Evolutionary conservation across 768 basidiomycete genomes (phyloP).

Genomic region (Pleurotus citrinopileatus): DNA sequence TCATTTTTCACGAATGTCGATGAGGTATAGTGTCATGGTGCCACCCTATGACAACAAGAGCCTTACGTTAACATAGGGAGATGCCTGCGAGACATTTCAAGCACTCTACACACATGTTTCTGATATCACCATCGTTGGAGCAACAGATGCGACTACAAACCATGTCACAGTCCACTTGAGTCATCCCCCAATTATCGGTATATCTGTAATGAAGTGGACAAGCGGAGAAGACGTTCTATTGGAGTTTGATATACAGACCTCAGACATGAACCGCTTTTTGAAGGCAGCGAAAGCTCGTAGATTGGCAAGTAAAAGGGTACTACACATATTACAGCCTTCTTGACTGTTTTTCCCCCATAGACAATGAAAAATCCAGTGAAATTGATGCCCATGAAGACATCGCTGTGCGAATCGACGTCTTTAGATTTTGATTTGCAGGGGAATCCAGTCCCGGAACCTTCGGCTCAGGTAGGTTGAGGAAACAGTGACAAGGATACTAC

Average conservation of each 20-base stretch:
- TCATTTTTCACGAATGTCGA: slow-evolving; percentile 51
- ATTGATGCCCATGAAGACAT: not conserved
- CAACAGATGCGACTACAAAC: not conserved
- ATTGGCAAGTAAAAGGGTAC: slow-evolving; percentile 31
- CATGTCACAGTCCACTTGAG: slow-evolving; percentile 11
- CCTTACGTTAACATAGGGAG: slow-evolving; percentile 31
- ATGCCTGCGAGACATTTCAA: slow-evolving; percentile 49
- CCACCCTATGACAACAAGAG: slow-evolving; percentile 7
- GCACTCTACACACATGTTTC: slow-evolving; percentile 36
- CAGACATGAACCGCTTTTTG: slow-evolving; percentile 34
- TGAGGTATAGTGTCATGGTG: slow-evolving; percentile 23
- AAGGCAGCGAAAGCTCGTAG: slow-evolving; percentile 39
- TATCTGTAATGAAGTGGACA: slow-evolving; percentile 19
- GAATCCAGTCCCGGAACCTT: slow-evolving; percentile 1
- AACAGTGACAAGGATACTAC: too few species aligned
- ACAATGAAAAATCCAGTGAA: not conserved
- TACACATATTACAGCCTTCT: not conserved
- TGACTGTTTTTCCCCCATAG: not conserved
- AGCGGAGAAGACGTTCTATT: slow-evolving; percentile 22
- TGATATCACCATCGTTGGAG: slow-evolving; percentile 20
- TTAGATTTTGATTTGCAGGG: slow-evolving; percentile 9
- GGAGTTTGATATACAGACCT: slow-evolving; percentile 35
- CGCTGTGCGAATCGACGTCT: slow-evolving; percentile 1
- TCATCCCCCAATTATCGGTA: slow-evolving; percentile 17
- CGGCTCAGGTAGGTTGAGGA: slow-evolving; percentile 8